Base-by-base conservation (phyloP, 805 yeast genomes). In the Kodamaea nitidulidarum region DNA sequence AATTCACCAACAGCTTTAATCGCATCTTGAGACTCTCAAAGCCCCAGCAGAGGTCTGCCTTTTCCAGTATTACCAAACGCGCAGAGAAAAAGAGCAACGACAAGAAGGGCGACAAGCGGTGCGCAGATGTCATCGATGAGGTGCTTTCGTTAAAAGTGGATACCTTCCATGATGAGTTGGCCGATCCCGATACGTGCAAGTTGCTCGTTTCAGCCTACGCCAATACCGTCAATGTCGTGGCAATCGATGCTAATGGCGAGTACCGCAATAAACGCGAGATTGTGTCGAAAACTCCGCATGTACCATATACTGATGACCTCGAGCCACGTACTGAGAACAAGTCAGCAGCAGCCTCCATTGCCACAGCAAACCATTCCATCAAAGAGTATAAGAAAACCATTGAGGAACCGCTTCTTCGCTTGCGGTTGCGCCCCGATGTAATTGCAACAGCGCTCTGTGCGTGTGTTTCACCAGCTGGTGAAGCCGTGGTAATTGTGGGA, bases 401-500 rank as follows among this genome's bases (percentile, higher is more conserved):
- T 7, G 78, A 74, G 35, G 46, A 43, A 11, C 80, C 81, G 1
- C 45, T 73, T 6, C 52, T 78, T 11, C 55, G 78, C 36, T 40
- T 77, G 1, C 65, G 63, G 17, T 58, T 75, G 34, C 56, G 50
- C 15, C 35, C 61, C 3, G 45, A 51, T 3, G 52, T 66, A n/a
- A 51, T 72, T 8, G 60, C 73, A 1, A 71, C 80, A 0, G 50
- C 65, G 4, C 38, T 73, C 28, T 53, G 63, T 11, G 43, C 67
- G 2, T 63, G 65, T 38, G 49, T 55, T 7, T 48, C 49, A 15
- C 38, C 52, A 3, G 31, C 52, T 6, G 47, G 52, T 20, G 62
- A 62, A 26, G 60, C 83, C 6, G 80, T 80, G 37, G 63, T 80
- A 5, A 59, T 78, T 2, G 46, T 81, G 14, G 93, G 91, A 1